Conservation (phyloP, 2,329 filamentous ascomycete genomes). For the Fusarium continuum region DNA sequence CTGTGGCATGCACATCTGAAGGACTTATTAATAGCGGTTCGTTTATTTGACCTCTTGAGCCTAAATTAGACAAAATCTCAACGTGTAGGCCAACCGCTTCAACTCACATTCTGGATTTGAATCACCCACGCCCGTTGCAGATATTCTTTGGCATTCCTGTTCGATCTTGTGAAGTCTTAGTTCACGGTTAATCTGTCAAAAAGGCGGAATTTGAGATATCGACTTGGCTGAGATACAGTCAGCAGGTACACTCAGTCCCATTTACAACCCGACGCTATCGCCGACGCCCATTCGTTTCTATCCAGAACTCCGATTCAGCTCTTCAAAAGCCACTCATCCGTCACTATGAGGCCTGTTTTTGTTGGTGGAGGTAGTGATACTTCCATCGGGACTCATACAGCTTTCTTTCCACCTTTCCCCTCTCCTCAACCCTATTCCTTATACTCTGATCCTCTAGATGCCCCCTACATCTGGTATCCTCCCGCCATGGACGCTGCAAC, state of each 20-base stretch:
- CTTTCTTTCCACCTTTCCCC: constrained; percentile 17
- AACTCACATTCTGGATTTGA: not conserved
- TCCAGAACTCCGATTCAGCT: constrained; percentile 2
- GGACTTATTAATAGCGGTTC: constrained; percentile 3
- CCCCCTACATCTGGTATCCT: constrained; percentile 31
- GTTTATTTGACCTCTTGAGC: not conserved
- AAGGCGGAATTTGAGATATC: constrained; percentile 1
- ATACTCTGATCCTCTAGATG: constrained; percentile 22
- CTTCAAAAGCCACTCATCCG: not conserved
- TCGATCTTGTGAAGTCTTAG: not conserved
- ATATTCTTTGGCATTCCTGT: not conserved
- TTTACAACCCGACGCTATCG: constrained; percentile 9
- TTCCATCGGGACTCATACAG: constrained; percentile 11
- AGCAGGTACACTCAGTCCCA: constrained; percentile 8
- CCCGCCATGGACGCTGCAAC: constrained; percentile 20
- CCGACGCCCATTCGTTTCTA: not conserved
- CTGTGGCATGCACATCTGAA: not conserved
- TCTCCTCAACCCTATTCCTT: constrained; percentile 32
- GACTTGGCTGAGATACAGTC: constrained; percentile 19
- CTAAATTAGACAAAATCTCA: not conserved
- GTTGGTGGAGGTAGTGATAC: constrained; percentile 15
- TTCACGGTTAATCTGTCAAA: too few species aligned
- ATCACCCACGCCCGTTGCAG: not conserved
- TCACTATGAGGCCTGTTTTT: constrained; percentile 20
- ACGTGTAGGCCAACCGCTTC: not conserved